Percentiles rank a stretch among this genome's conserved stretches.
Conservation (phyloP, 345 rosid genomes). For the Camelina sativa region DNA sequence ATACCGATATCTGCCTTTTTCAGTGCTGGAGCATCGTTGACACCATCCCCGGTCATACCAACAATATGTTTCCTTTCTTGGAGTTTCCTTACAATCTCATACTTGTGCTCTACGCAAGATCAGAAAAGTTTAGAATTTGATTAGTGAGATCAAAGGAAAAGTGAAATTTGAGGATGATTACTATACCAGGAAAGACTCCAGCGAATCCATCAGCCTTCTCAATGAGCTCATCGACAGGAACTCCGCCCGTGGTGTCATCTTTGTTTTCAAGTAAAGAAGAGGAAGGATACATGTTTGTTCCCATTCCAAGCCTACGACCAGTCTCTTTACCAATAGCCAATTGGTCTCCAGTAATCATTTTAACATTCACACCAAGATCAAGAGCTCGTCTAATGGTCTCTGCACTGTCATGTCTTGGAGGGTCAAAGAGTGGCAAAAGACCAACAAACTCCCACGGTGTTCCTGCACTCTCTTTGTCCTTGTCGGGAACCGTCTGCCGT, state of each 20-base stretch:
- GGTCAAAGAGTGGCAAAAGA: conserved; percentile 88
- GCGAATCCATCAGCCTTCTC: conserved; percentile 98
- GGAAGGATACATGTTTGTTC: conserved; percentile 95
- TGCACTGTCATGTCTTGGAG: conserved; percentile 96
- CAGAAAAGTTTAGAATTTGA: not conserved
- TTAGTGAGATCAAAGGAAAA: not conserved
- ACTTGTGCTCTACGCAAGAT: conserved; percentile 79
- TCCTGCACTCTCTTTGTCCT: conserved; percentile 68
- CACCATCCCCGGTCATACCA: conserved; percentile 99
- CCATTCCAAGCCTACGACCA: conserved; percentile 95
- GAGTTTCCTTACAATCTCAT: conserved; percentile 85
- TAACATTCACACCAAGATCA: conserved; percentile 86
- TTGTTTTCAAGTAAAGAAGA: conserved; percentile 78
- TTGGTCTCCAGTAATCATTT: conserved; percentile 97
- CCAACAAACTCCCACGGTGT: conserved; percentile 87
- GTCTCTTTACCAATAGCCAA: conserved; percentile 92
- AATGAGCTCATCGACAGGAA: conserved; percentile 79
- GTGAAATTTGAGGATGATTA: not conserved
- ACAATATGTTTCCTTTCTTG: conserved; percentile 88
- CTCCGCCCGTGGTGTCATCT: conserved; percentile 56
- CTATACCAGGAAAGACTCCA: conserved; percentile 86
- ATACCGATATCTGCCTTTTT: conserved; percentile 94
- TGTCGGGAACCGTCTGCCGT: conserved; percentile 65
- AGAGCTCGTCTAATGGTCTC: conserved; percentile 89
- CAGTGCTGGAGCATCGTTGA: conserved; percentile 92